Base-by-base conservation (phyloP, 108 stramenopile genomes). In the Bacterosira constricta region DNA sequence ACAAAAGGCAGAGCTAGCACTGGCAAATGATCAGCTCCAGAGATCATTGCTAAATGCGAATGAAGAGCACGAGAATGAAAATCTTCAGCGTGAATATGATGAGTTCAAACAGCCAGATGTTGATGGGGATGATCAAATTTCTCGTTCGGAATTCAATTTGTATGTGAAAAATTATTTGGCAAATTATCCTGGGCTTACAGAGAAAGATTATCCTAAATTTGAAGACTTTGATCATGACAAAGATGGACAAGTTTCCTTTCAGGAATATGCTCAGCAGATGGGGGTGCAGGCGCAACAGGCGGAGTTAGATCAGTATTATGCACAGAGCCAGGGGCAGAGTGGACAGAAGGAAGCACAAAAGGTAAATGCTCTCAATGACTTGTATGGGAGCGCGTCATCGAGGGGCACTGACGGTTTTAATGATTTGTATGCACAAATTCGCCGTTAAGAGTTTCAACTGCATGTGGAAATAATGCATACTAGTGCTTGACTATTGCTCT, bases 31-130 rank as follows among this genome's bases (percentile, higher is more conserved):
- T 53, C 80, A 91, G 60, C 71, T 92, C 15, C 65, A 82, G 41
- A 69, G 77, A 8, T 63, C 85, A 63, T 66, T 94, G 17, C n/a
- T 62, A 49, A 41, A 80, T 4, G 81, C 88, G 21, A 85, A 87
- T 47, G 85, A 84, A 35, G 75, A 94, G 63, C 79, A 85, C 23
- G 93, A 97, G 73, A 61, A 84, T 46, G 96, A 97, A 52, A 79
- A 86, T 2, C 60, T 97, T 52, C 93, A 96, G 68, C 71, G 96
- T 26, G 98, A 98, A 84, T 97, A 97, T 69, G 98, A 97, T 60
- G 98, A 98, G 73, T 98, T 98, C 82, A 96, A 96, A 82, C 96
- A 96, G 69, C 98, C 98, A 42, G 98, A 98, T 76, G 75, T 93
- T 42, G 94, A 98, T 80, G 91, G 92, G 4, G 98, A 98, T 66